Evolutionary conservation across 2,329 filamentous ascomycete species (phyloP).

Genomic region (Alternaria triticimaculans): DNA sequence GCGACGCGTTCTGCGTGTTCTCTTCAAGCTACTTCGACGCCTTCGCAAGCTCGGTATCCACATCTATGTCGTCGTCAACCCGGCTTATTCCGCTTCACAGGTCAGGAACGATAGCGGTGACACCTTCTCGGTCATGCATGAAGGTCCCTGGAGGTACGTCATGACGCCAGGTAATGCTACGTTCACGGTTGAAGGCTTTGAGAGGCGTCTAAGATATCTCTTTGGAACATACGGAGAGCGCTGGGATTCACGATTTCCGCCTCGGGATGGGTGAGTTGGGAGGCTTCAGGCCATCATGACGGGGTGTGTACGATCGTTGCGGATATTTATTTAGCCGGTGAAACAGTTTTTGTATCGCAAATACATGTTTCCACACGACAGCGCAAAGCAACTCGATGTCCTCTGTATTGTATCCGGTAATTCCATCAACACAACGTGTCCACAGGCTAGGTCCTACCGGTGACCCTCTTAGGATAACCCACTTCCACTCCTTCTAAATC

Average conservation of each 20-base stretch:
- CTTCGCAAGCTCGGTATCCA: not conserved
- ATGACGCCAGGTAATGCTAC: not conserved
- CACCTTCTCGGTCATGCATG: not conserved
- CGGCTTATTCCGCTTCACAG: not conserved
- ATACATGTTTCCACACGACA: rapidly evolving
- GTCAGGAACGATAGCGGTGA: not conserved
- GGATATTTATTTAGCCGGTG: not conserved
- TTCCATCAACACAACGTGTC: too few species aligned
- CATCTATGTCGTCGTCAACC: not conserved
- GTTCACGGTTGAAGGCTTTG: not conserved
- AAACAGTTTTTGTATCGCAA: too few species aligned
- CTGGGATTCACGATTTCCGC: not conserved
- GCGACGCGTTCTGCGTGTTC: not conserved
- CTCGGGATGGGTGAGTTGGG: too few species aligned
- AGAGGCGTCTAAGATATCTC: not conserved
- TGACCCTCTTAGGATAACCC: too few species aligned
- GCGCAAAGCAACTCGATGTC: not conserved
- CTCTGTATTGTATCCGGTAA: not conserved
- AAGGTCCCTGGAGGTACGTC: not conserved
- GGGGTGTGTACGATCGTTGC: not conserved
- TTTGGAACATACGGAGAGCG: not conserved
- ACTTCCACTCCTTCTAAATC: too few species aligned
- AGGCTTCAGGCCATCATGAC: not conserved
- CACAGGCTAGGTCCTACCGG: too few species aligned
- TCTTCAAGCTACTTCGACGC: not conserved